Evolutionary conservation across 2,329 filamentous ascomycete genomes (phyloP).

Genomic region (Camillea tinctor): DNA sequence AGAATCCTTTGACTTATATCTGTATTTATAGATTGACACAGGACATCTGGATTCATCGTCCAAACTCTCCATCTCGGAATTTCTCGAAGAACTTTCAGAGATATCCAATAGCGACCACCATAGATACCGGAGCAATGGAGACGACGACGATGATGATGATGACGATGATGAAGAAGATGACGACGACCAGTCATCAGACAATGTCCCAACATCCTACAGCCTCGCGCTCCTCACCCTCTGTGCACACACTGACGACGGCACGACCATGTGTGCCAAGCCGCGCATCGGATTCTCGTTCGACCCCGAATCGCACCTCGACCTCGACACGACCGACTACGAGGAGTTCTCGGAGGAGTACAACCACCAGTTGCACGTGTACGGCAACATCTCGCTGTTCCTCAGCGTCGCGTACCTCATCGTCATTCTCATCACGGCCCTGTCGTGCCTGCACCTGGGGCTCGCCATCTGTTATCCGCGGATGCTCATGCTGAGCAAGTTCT

Average conservation of each 20-base stretch:
- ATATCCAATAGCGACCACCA: constrained; percentile 31
- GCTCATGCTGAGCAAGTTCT: constrained; percentile 16
- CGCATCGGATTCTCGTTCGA: constrained; percentile 32
- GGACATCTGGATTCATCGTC: constrained; percentile 29
- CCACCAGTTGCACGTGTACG: constrained; percentile 27
- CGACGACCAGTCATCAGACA: constrained; percentile 24
- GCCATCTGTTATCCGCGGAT: constrained; percentile 17
- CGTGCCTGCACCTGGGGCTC: constrained; percentile 20
- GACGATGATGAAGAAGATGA: neutral
- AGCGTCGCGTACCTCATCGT: constrained; percentile 30
- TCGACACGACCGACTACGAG: constrained; percentile 26
- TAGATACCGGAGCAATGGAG: neutral
- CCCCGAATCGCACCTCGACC: constrained; percentile 31
- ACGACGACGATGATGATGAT: neutral
- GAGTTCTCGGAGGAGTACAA: constrained; percentile 20
- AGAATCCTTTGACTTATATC: neutral
- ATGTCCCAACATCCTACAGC: constrained; percentile 30
- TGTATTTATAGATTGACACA: constrained; percentile 29
- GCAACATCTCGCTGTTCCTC: constrained; percentile 28
- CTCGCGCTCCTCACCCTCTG: constrained; percentile 36
- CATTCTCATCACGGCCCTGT: constrained; percentile 21
- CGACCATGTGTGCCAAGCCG: constrained; percentile 28
- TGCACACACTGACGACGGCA: constrained; percentile 19
- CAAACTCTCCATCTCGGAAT: constrained; percentile 31
- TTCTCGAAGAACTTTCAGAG: constrained; percentile 33